phyloP scores from a whole-genome alignment of 257 asterid species.

The Voacanga thouarsii region DNA sequence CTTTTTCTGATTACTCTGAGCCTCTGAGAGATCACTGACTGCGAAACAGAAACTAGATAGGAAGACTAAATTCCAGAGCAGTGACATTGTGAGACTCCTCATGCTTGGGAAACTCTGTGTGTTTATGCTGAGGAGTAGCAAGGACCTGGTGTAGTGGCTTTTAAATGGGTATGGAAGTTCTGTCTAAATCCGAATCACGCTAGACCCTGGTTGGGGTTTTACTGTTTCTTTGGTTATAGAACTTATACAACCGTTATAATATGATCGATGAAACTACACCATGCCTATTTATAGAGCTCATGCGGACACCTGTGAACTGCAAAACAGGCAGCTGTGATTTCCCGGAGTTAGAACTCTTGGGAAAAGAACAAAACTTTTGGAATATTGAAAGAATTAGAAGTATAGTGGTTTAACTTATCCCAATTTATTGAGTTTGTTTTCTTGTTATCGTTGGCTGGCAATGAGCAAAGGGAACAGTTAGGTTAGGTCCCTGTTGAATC shows the following conservation, averaged over 20 bases:
- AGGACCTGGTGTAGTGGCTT: slow-evolving; percentile 1
- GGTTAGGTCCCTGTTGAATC: slow-evolving; percentile 49
- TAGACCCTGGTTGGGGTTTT: not conserved
- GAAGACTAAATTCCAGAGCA: slow-evolving; percentile 37
- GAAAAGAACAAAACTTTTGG: slow-evolving; percentile 10
- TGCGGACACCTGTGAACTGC: slow-evolving; percentile 44
- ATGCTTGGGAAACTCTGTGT: not conserved
- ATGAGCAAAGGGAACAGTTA: slow-evolving; percentile 28
- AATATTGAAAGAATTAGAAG: not conserved
- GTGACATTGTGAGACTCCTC: slow-evolving; percentile 27
- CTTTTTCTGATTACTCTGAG: slow-evolving; percentile 30
- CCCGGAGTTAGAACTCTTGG: not conserved
- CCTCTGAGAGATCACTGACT: slow-evolving; percentile 31
- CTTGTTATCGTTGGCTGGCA: slow-evolving; percentile 31
- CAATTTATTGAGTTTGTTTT: slow-evolving; percentile 7
- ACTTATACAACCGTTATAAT: not conserved
- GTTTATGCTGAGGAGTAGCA: not conserved
- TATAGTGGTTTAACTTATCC: not conserved
- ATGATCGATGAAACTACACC: not conserved
- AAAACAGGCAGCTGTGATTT: slow-evolving; percentile 26
- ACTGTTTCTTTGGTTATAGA: slow-evolving; percentile 16
- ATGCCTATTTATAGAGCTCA: slow-evolving; percentile 16
- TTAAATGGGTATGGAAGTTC: slow-evolving; percentile 4
- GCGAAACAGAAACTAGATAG: slow-evolving; percentile 22
- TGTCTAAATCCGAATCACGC: not conserved